Evolutionary conservation across 225 moss, liverwort and hornwort species (phyloP), one percentile per base, ranked within the genome.

Genomic region (Takakia lepidozioides): DNA sequence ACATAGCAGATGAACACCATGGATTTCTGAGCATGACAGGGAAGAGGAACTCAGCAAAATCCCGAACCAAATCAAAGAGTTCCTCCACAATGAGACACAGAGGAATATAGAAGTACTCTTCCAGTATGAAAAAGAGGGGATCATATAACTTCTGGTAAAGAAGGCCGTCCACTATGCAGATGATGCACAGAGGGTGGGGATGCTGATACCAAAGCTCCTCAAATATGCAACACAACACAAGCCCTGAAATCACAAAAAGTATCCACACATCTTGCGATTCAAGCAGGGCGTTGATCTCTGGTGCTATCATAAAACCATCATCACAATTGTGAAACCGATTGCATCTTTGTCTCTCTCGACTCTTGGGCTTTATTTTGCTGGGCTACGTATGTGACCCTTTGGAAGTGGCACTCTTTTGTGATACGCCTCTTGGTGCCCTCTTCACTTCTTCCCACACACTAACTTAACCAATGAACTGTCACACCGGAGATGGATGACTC

Each of bases 141-240:
- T 93, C 88, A 3, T 88, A 81, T 35, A 88, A 58, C 66, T 93
- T 93, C 38, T 88, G 93, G 54, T 76, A 74, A 0, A 93, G 57
- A 54, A 93, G 83, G 38, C 93, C 83, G 43, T 88, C 82, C 25
- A 93, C 46, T 25, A 93, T 85, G 57, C 88, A 93, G 16, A 83
- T 72, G 19, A 86, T 39, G 59, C 93, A 93, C 15, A 83, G 59
- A 17, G 83, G 64, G 30, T 88, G 93, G 18, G 83, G 74, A 48
- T 93, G 88, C 6, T 86, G 80, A 42, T 93, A 88, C 3, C 78
- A 32, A 13, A 93, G 62, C 54, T 88, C 88, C 63, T 93, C 93
- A 14, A 86, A 60, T 37, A 79, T 68, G 64, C 63, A 83, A 55
- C 70, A 64, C 59, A 29, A 49, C 21, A 74, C 14, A 28, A 80